Evolutionary conservation across 176 grass and related monocot genomes (phyloP), one percentile per base, ranked within the genome.

Genomic region (Oryza punctata): DNA sequence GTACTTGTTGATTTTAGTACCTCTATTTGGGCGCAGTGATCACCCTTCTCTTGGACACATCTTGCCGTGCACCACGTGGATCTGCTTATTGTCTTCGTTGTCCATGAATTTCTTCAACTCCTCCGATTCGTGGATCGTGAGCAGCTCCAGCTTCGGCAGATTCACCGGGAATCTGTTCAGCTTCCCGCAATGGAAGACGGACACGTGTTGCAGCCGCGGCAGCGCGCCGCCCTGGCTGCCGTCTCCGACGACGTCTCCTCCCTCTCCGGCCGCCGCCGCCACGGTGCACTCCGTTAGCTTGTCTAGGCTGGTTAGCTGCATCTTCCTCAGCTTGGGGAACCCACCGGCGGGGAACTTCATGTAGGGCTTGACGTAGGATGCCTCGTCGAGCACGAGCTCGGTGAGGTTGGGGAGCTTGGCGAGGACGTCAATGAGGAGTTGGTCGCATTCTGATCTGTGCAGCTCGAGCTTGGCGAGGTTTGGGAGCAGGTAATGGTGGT

Each of bases 401-500:
- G 18, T 1, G 28, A 75, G 73, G 15, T 59, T 75, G 7, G 47
- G 47, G 4, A 75, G 28, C 73, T 10, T 59, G 26, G 44, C 73
- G 28, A 75, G 8, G 16, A 59, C 1, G 18, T 57, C 18, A 18
- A 75, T 75, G 73, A 57, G 73, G 27, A 0, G 26, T 30, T 12
- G 27, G 3, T 12, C 5, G 28, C 47, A 29, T 35, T 10, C 26
- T 18, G 73, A 75, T 3, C 1, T 4, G 16, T 57, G 50, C 45
- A 75, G 47, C 73, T 75, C 73, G 47, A 75, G 47, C 28, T 59
- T 75, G 44, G 47, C 47, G 16, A 75, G 73, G 47, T 75, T 75
- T 15, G 73, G 73, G 73, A 75, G 46, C 14, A 75, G 12, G 27
- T 75, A 75, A 15, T 50, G 47, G 6, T 57, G 52, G 19, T 21